Base-by-base conservation (phyloP, 148 eudicot genomes). In the Pouteria glomerata region DNA sequence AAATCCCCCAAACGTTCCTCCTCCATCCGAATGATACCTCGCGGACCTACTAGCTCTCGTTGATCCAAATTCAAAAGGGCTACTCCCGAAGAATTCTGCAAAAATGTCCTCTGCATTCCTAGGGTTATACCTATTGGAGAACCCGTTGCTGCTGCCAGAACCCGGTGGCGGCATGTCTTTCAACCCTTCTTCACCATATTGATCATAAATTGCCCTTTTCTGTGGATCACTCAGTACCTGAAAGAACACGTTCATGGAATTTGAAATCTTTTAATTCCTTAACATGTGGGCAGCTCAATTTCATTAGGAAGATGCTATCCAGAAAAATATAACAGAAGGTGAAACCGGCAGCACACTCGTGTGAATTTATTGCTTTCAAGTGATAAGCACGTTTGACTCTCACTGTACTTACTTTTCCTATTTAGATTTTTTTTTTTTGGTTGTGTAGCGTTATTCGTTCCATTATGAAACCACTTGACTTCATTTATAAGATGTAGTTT, bases 141-240 rank as follows among this genome's bases (percentile, higher is more conserved):
- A 78, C 12, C 73, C 78, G 6, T 63, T 69, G 76, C 60, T 78
- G 75, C 79, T 76, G 1, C 76, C 60, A 5, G 85, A 66, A 27
- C 87, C 83, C 8, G 87, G 77, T 6, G 82, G 82, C 8, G 86
- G 90, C 84, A 66, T 79, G 74, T 88, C 89, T 66, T 85, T 90
- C 44, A 93, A 66, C n/a, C 98, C 98, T 74, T 93, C 97, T 84
- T 90, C 98, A n/a, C 98, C 98, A 69, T 85, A n/a, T n/a, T n/a
- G n/a, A n/a, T n/a, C n/a, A n/a, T n/a, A n/a, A n/a, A n/a, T n/a
- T n/a, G n/a, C n/a, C 61, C 68, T 67, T 57, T 72, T 77, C 6
- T 77, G 71, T 3, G 80, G 68, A 67, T 77, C 73, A 41, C 80
- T 77, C 68, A 77, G 31, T 16, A 91, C 90, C 97, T 89, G 74